phyloP scores from a whole-genome alignment of 768 basidiomycete genomes.

The Steccherinum ochraceum region DNA sequence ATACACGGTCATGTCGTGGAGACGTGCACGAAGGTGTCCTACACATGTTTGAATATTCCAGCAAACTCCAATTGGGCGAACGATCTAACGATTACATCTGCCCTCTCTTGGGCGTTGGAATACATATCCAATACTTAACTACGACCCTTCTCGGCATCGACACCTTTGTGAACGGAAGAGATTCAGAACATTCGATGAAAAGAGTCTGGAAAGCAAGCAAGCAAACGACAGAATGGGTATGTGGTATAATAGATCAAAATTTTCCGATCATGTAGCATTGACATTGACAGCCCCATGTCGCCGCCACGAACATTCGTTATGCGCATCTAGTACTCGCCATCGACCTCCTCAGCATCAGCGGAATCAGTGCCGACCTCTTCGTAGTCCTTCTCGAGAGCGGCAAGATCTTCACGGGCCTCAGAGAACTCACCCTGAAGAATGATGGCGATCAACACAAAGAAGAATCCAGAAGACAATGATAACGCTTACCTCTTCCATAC shows the following conservation, averaged over 20 bases:
- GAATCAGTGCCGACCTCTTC: constrained; percentile 84
- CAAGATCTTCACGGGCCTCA: constrained; percentile 96
- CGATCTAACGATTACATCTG: background rate
- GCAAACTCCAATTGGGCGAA: too few relatives aligned
- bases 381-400: constrained; percentile 94
- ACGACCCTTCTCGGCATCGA: background rate
- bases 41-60: too few relatives aligned
- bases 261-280: background rate
- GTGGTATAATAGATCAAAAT: background rate
- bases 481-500: constrained; percentile 83
- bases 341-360: constrained; percentile 62
- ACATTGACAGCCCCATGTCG: too few relatives aligned
- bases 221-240: background rate
- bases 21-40: too few relatives aligned
- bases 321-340: constrained; percentile 44
- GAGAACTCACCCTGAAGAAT: constrained; percentile 84
- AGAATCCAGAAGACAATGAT: background rate
- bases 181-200: too few relatives aligned
- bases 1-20: too few relatives aligned
- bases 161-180: too few relatives aligned
- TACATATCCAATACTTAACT: background rate
- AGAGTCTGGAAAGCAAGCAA: background rate
- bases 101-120: background rate
- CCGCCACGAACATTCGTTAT: background rate
- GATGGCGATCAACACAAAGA: constrained; percentile 5